These are phyloP conservation scores for Mucuna pruriens DNA, from an alignment of 306 rosid species.

Conservation along the genomic window DNA sequence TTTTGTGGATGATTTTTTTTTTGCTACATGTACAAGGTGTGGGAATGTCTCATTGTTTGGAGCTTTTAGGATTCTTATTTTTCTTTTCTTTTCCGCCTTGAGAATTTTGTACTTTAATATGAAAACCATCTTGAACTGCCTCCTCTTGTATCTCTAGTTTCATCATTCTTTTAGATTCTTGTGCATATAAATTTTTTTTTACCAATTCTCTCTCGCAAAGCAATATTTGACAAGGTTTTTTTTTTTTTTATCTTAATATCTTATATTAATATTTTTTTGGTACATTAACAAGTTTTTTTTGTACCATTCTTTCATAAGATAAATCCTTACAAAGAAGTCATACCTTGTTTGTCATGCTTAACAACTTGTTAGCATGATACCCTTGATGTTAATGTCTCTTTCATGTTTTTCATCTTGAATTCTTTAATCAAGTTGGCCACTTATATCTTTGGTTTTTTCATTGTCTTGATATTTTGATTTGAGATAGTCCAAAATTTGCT, in stretches of 20 bases:
- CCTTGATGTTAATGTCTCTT: not conserved
- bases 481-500: not conserved
- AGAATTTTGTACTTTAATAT: not conserved
- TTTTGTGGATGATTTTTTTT: too few species aligned
- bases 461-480: too few species aligned
- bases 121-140: not conserved
- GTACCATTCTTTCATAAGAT: not conserved
- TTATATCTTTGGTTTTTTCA: not conserved
- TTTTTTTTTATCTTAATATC: not conserved
- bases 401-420: not conserved
- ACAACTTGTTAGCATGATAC: not conserved
- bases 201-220: not conserved
- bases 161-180: not conserved
- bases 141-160: not conserved
- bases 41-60: too few species aligned
- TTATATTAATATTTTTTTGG: not conserved
- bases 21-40: too few species aligned
- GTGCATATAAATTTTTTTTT: not conserved
- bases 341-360: not conserved
- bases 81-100: not conserved
- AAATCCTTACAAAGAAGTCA: not conserved
- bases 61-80: too few species aligned
- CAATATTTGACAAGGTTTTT: not conserved
- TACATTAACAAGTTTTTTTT: not conserved
- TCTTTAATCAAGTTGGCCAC: not conserved